These are phyloP conservation scores for Scenedesmus sp. DNA, from an alignment of 163 green algal genomes.

Conservation along the genomic window DNA sequence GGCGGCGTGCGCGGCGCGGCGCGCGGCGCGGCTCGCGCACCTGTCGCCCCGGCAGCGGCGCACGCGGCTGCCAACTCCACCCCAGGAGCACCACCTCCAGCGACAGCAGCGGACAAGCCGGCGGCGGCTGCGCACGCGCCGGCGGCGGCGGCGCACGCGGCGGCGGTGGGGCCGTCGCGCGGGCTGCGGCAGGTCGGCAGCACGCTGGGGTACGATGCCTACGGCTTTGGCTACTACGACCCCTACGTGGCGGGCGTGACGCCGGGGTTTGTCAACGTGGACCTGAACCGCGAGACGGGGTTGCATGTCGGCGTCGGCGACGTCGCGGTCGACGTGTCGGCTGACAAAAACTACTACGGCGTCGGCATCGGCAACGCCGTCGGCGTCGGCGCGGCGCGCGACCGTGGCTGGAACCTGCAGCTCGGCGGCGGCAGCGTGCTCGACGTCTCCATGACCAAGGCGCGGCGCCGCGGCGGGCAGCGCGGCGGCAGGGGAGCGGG, in stretches of 20 bases:
- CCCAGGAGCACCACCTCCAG: no score
- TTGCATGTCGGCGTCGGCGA: conserved; percentile 23
- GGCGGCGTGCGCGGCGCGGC: no score
- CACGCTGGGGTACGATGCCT: conserved; percentile 23
- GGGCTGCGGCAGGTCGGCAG: conserved; percentile 7
- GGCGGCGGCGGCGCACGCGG: no score
- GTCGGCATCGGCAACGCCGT: conserved; percentile 16
- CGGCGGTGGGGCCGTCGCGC: background rate
- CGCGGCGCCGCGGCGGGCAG: no score
- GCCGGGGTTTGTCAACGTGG: conserved; percentile 40
- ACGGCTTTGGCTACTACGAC: conserved; percentile 36
- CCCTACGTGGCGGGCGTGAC: conserved; percentile 34
- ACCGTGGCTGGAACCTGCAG: conserved; percentile 43
- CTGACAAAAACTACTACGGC: conserved; percentile 38
- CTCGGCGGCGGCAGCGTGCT: conserved; percentile 30
- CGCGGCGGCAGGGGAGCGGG: no score
- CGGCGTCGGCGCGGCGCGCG: conserved; percentile 19
- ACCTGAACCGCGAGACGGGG: conserved; percentile 36
- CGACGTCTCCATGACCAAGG: conserved; percentile 25
- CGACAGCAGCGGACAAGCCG: no score
- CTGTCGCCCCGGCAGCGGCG: no score
- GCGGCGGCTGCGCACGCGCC: no score
- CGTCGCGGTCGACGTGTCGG: conserved; percentile 32
- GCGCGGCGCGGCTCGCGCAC: no score
- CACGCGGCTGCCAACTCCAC: no score